Base-by-base conservation (phyloP, 331 rosid species). In the Acacia concinna region DNA sequence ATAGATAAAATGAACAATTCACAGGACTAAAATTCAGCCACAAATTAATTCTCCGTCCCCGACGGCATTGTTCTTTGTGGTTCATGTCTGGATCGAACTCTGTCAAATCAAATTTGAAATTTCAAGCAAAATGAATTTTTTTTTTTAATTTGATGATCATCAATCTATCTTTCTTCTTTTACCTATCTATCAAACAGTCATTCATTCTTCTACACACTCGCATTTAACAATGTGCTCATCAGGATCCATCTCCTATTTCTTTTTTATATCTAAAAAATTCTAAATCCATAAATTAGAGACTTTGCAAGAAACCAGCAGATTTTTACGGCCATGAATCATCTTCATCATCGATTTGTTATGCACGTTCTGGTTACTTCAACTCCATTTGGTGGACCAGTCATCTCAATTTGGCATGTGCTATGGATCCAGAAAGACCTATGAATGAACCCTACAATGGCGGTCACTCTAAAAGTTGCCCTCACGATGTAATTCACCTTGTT, bases 301-400 rank as follows among this genome's bases (percentile, higher is more conserved):
- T 59, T 59, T 25, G 23, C 40, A 20, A 73, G 35, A 79, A 64
- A 78, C 11, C 35, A 71, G 71, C 44, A 41, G 66, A 65, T 18
- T 67, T 67, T 40, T 57, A 75, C 38, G 35, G 12, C n/a, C n/a
- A n/a, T 17, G 6, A 68, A 17, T 18, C 23, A 56, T 31, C 30
- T 31, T 80, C 51, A 76, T 95, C 92, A 87, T 83, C 90, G 41
- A 68, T 77, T 87, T 71, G 97, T 91, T 66, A 20, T 75, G 91
- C 98, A 96, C 57, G 79, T 89, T 84, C 89, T 83, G 12, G 93
- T 86, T 66, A 96, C 87, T 35, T 93, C 83, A 86, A 83, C 78
- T 47, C 97, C 97, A 0, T 87, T 74, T 6, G 99, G 99, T 0
- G 98, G 99, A 79, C 92, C 85, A 32, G 97, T 93, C 94, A 96